phyloP scores from a whole-genome alignment of 371 early-diverging fungal genomes.

The Rhizopus sp. region DNA sequence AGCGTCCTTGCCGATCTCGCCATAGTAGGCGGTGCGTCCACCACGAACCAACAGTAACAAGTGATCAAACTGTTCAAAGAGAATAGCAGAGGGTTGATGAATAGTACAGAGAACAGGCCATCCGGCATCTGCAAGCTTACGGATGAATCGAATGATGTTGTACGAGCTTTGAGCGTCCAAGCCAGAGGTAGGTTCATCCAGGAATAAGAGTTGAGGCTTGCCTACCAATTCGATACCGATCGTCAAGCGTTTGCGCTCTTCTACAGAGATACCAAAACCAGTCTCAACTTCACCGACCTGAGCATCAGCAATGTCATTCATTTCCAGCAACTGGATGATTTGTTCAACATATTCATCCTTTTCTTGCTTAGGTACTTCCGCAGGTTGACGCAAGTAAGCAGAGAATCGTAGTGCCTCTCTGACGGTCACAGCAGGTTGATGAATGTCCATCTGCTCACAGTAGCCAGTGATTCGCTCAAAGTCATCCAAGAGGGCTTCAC shows the following conservation, averaged over 20 bases:
- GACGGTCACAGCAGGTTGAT: conserved; percentile 62
- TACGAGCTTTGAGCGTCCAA: conserved; percentile 69
- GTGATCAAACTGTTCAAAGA: conserved; percentile 84
- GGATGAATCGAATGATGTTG: conserved; percentile 75
- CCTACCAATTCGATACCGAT: conserved; percentile 77
- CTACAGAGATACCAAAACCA: conserved; percentile 64
- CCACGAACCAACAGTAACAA: conserved; percentile 79
- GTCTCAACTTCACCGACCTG: conserved; percentile 62
- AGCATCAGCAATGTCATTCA: conserved; percentile 64
- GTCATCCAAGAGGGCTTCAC: conserved; percentile 48
- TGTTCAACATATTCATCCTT: conserved; percentile 71
- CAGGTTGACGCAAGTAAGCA: conserved; percentile 69
- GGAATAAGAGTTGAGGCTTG: conserved; percentile 75
- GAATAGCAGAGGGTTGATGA: conserved; percentile 83
- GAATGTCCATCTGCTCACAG: conserved; percentile 84
- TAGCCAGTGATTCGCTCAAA: conserved; percentile 80
- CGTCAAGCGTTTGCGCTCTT: conserved; percentile 69
- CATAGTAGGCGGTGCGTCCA: conserved; percentile 80
- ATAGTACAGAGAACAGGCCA: conserved; percentile 79
- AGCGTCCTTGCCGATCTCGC: conserved; percentile 66
- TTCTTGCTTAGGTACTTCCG: conserved; percentile 59
- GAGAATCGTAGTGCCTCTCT: conserved; percentile 78
- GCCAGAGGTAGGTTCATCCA: conserved; percentile 90
- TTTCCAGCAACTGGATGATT: conserved; percentile 67
- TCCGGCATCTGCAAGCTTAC: conserved; percentile 70